A percentile compares a stretch with the other conserved stretches of the same genome.
Conservation (phyloP, 2,329 filamentous ascomycete species). For the Byssothecium circinans region DNA sequence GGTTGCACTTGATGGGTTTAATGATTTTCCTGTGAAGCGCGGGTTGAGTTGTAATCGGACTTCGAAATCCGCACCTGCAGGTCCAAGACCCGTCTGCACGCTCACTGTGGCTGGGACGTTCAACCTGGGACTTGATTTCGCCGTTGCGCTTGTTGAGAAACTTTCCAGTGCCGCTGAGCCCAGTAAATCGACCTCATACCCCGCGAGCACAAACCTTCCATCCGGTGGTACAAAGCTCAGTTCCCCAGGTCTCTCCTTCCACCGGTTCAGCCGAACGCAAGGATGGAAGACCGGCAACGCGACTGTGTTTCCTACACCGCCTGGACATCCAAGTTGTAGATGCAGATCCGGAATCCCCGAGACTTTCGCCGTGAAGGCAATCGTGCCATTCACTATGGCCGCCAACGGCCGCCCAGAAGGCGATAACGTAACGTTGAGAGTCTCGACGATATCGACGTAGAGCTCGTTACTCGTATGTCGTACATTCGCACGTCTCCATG, state of each 20-base stretch:
- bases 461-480: conserved; percentile 95
- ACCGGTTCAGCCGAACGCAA: conserved; percentile 85
- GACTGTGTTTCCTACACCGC: conserved; percentile 71
- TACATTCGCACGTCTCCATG: conserved; percentile 90
- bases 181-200: conserved; percentile 90
- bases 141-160: conserved; percentile 28
- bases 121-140: conserved; percentile 54
- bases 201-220: conserved; percentile 87
- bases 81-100: conserved; percentile 77
- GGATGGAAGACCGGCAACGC: conserved; percentile 94
- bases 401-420: conserved; percentile 86
- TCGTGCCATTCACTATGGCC: conserved; percentile 86
- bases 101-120: conserved; percentile 82
- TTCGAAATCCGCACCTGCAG: conserved; percentile 81
- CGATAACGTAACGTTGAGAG: conserved; percentile 81
- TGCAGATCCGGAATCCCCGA: conserved; percentile 92
- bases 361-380: conserved; percentile 93
- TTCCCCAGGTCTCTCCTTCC: conserved; percentile 85
- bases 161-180: conserved; percentile 61
- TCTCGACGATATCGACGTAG: conserved; percentile 94
- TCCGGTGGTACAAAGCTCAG: conserved; percentile 96
- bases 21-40: conserved; percentile 45
- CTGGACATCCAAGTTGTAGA: conserved; percentile 73
- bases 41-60: conserved; percentile 72
- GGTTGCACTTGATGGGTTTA: conserved; percentile 43